Evolutionary conservation across 495 filamentous ascomycete species (phyloP), one percentile per base, ranked within the genome.

Genomic region (Aspergillus indologenus): DNA sequence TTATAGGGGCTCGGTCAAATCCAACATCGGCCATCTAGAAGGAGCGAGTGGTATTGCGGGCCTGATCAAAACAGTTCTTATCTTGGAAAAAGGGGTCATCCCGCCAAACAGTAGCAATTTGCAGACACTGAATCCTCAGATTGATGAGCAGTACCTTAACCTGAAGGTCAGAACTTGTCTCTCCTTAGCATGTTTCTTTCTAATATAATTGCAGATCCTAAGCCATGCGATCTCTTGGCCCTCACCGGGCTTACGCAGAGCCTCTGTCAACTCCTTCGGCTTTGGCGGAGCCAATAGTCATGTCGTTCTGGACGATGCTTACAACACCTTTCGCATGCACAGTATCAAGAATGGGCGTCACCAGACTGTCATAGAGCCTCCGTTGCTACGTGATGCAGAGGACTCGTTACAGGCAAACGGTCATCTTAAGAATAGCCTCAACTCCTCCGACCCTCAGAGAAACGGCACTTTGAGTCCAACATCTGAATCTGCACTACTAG

Each of bases 11-110:
- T 59, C 62, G 11, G 53, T 65, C 0, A 74, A 74, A 52, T 57
- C 67, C 2, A 72, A 72, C 54, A 56, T 75, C 19, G 71, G 71
- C 1, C 71, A 74, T 47, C 21, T 61, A 0, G 71, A 69, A 56
- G 71, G 66, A 2, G 63, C 59, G 12, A 63, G 59, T 56, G 72
- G 72, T 34, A 54, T 80, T 15, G 74, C 74, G 15, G 70, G 73
- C 8, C 56, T 80, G 1, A 72, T 77, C 48, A 80, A 78, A 43
- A 58, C 71, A 8, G 61, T 77, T 12, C 58, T 79, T 4, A 56
- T 59, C 8, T 65, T 80, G 42, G 74, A 80, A 52, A 68, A 72
- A n/a, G 74, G 67, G 0, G 57, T 75, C 14, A 76, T 80, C 19
- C 70, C 71, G 8, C 65, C 71, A 1, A 75, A 72, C 34, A 58